phyloP scores from a whole-genome alignment of 176 grass and related monocot genomes.

The Eleusine coracana region DNA sequence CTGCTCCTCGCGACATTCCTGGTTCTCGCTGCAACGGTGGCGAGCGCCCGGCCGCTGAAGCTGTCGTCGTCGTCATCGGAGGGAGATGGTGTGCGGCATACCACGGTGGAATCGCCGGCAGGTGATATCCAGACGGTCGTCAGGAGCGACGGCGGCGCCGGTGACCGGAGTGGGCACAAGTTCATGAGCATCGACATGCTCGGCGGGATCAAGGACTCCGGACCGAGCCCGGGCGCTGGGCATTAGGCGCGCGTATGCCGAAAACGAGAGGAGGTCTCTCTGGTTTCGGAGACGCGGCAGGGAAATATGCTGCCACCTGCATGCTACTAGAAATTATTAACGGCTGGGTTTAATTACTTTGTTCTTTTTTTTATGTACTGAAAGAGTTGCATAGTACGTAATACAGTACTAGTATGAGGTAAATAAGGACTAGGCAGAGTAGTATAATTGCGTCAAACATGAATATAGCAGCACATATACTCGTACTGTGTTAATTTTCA shows the following conservation, averaged over 20 bases:
- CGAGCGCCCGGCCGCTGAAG: conserved; percentile 23
- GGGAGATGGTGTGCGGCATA: background rate
- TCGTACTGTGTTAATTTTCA: background rate
- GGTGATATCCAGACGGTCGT: conserved; percentile 4
- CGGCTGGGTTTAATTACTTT: background rate
- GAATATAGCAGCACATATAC: background rate
- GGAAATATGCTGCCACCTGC: background rate
- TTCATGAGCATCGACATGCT: conserved; percentile 38
- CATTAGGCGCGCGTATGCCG: conserved; percentile 17
- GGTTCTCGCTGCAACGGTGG: background rate
- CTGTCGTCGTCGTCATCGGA: background rate
- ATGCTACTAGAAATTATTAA: no score
- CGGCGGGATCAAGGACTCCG: conserved; percentile 47
- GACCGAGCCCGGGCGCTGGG: conserved; percentile 54
- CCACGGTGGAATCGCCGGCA: conserved; percentile 8
- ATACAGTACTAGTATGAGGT: no score
- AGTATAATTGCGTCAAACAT: no score
- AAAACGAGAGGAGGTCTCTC: background rate
- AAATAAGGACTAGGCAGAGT: background rate
- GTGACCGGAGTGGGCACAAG: background rate
- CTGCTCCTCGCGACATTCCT: background rate
- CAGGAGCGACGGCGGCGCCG: background rate
- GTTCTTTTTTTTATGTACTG: background rate
- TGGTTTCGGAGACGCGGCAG: background rate
- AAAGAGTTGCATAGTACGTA: background rate